Base-by-base conservation (phyloP, 805 yeast species). In the Sungouiella blattae region DNA sequence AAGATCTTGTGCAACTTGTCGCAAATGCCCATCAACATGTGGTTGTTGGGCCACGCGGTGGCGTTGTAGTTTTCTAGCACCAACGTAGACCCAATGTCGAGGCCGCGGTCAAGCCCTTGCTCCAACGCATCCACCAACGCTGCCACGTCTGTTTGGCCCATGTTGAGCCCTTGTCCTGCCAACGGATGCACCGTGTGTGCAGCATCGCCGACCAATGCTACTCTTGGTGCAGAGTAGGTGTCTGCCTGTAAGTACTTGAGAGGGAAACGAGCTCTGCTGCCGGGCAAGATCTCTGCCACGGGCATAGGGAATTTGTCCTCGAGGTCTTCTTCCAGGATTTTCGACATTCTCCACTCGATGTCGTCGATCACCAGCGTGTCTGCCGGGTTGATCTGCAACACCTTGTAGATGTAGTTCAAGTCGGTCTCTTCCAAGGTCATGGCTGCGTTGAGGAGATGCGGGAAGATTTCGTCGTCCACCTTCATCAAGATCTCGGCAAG, bases 121-220 rank as follows among this genome's bases (percentile, higher is more conserved):
- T 86, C 95, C 18, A 93, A 52, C 0, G 91, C 85, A 2, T 55
- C 64, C 1, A 82, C 78, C 20, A 93, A 67, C 2, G 80, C 66
- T 39, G 80, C 79, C 2, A 87, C 96, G 56, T 93, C 98, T 18
- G 83, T 81, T 58, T 89, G 97, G 14, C 98, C 98, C 96, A 91
- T 88, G 59, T 93, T 93, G 37, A 93, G 73, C 17, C 98, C 98
- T 62, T 93, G 98, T 7, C 98, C 98, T 4, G 97, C 97, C 40
- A 93, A 69, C 2, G 98, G 98, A 57, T 93, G 98, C 1, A 96
- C 87, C 0, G 97, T 83, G 51, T 93, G 98, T 0, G 98, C 98
- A 1, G 98, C 98, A 61, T 93, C 98, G 17, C 98, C 98, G 7
- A 91, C 85, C n/a, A 93, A 64, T 0, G 97, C 98, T 20, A 91